Evolutionary conservation across 2,329 filamentous ascomycete genomes (phyloP).

Genomic region (Xylaria multiplex): DNA sequence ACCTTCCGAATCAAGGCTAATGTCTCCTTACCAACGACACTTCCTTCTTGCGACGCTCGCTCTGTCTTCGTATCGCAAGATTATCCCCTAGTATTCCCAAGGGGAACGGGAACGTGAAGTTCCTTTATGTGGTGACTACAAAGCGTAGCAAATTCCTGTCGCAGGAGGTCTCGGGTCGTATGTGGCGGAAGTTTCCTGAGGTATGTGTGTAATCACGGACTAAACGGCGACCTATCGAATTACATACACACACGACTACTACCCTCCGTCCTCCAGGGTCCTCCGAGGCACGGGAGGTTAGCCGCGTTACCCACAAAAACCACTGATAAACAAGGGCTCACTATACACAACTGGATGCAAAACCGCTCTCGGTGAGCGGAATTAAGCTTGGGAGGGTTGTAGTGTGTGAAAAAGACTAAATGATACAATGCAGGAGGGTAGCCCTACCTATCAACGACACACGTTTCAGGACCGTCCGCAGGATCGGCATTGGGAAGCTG

Average conservation of each 20-base stretch:
- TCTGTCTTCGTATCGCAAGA: background rate
- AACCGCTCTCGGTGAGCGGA: constrained; percentile 14
- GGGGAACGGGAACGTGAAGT: background rate
- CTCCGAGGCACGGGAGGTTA: background rate
- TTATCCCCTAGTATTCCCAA: background rate
- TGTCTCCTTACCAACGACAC: background rate
- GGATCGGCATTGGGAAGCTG: constrained; percentile 1
- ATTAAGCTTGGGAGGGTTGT: background rate
- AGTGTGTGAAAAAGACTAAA: constrained; percentile 5
- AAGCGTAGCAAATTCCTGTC: background rate
- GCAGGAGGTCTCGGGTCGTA: background rate
- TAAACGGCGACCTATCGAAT: background rate
- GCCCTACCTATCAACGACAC: constrained; percentile 14
- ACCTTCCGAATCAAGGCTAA: constrained; percentile 30
- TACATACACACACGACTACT: no score
- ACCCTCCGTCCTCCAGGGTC: background rate
- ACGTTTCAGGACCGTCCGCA: constrained; percentile 24
- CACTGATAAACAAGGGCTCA: background rate
- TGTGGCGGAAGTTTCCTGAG: background rate
- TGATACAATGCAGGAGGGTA: background rate
- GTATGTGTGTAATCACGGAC: background rate
- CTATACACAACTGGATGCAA: background rate
- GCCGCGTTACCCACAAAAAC: background rate
- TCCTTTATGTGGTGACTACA: background rate
- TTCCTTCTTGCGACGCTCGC: background rate